A percentile compares a stretch with the other conserved stretches of the same genome.
These are phyloP conservation scores for Chaetomium fimeti DNA, from an alignment of 495 filamentous ascomycete genomes.

Conservation along the genomic window DNA sequence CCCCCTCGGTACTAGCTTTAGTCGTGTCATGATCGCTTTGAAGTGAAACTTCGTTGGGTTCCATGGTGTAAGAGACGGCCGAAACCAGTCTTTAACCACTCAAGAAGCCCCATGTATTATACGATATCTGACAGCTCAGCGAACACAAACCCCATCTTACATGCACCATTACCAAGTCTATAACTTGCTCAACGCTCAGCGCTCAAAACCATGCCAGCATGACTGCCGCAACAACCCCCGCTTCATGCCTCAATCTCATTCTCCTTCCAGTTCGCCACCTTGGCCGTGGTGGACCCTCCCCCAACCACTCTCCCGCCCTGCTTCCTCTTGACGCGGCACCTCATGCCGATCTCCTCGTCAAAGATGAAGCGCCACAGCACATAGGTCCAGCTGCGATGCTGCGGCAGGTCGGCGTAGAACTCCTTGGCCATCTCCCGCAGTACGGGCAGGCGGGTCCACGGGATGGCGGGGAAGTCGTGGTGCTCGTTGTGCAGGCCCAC, in stretches of 20 bases:
- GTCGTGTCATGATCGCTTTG: too few relatives aligned
- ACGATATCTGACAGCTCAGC: background rate
- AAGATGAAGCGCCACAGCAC: conserved; percentile 94
- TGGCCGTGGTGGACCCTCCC: conserved; percentile 28
- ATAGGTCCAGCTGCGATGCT: conserved; percentile 83
- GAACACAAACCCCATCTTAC: conserved; percentile 1
- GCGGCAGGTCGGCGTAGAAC: conserved; percentile 87
- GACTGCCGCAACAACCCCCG: background rate
- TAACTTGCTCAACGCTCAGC: conserved; percentile 6
- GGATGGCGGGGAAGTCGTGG: conserved; percentile 96
- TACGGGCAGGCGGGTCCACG: conserved; percentile 79
- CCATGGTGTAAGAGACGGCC: too few relatives aligned
- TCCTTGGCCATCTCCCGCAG: conserved; percentile 80
- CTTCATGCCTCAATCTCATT: conserved; percentile 55
- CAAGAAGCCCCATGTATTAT: too few relatives aligned
- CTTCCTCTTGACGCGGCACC: conserved; percentile 88
- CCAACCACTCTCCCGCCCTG: conserved; percentile 69
- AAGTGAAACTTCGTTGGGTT: too few relatives aligned
- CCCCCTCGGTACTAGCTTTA: too few relatives aligned
- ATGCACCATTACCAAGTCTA: background rate
- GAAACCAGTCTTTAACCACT: too few relatives aligned
- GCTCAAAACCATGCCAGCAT: background rate
- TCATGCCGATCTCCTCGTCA: conserved; percentile 82
- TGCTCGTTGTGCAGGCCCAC: conserved; percentile 98
- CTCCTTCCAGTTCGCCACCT: conserved; percentile 45